These are phyloP conservation scores for Chlamydomonas schloesseri DNA, from an alignment of 139 green algal genomes.

Conservation along the genomic window DNA sequence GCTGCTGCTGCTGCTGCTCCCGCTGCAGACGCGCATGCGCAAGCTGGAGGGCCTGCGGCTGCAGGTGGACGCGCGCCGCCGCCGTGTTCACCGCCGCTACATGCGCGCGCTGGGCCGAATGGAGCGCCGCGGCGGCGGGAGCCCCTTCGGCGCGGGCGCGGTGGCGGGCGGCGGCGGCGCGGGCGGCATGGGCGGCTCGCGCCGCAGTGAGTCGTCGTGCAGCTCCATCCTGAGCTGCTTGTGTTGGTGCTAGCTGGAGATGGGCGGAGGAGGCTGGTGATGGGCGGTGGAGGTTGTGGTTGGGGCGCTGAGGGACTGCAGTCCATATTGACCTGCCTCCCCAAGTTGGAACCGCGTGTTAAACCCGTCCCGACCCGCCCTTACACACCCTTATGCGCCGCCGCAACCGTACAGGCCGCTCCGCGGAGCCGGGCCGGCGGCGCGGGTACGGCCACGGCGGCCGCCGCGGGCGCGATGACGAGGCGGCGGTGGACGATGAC, in stretches of 20 bases:
- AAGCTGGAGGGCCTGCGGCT: conserved; percentile 77
- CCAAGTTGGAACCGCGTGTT: no score
- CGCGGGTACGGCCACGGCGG: neutral
- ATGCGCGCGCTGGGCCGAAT: conserved; percentile 25
- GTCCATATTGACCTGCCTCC: no score
- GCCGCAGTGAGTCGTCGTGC: neutral
- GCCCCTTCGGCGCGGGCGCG: neutral
- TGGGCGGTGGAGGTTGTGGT: no score
- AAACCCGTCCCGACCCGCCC: no score
- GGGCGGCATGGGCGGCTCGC: neutral
- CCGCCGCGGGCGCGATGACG: no score
- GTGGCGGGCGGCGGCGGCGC: neutral
- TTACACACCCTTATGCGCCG: no score
- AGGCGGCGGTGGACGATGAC: no score
- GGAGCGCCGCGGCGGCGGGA: conserved; percentile 4
- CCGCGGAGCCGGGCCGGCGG: neutral
- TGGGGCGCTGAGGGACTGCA: no score
- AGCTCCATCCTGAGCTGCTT: no score
- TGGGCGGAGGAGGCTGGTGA: no score
- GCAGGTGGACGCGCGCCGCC: conserved; percentile 80
- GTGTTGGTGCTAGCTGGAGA: no score
- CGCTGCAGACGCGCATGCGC: conserved; percentile 75
- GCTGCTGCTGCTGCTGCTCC: no score
- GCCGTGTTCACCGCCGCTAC: conserved; percentile 46
- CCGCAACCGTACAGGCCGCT: neutral